Evolutionary conservation across 306 rosid genomes (phyloP).

Genomic region (Cicer cuneatum): DNA sequence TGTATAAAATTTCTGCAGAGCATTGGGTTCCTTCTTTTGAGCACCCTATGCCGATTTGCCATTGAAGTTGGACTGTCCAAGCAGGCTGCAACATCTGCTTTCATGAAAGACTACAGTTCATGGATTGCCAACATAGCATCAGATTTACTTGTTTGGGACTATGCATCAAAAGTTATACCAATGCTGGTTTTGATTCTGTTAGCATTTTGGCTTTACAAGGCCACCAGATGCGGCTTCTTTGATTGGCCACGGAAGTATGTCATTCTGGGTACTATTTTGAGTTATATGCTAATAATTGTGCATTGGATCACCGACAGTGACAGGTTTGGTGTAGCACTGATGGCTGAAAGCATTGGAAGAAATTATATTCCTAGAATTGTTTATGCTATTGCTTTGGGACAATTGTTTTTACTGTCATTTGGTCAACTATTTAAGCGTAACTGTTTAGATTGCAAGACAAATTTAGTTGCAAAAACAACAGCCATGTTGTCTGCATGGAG

Average conservation of each 20-base stretch:
- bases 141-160: constrained; percentile 64
- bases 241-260: constrained; percentile 64
- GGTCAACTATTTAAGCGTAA: constrained; percentile 51
- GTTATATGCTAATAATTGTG: constrained; percentile 68
- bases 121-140: constrained; percentile 67
- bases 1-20: constrained; percentile 64
- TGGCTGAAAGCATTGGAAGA: constrained; percentile 59
- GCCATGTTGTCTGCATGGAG: constrained; percentile 79
- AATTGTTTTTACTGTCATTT: constrained; percentile 62
- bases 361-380: constrained; percentile 69
- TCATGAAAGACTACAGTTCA: constrained; percentile 65
- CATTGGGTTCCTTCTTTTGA: constrained; percentile 76
- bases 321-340: constrained; percentile 48
- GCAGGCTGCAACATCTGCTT: constrained; percentile 85
- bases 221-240: constrained; percentile 45
- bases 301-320: constrained; percentile 70
- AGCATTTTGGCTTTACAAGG: constrained; percentile 69
- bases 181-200: constrained; percentile 63
- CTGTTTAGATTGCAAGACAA: constrained; percentile 50
- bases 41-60: constrained; percentile 76
- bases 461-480: constrained; percentile 58
- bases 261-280: constrained; percentile 59
- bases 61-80: constrained; percentile 86
- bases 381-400: constrained; percentile 75
- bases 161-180: constrained; percentile 65